Evolutionary conservation across 805 yeast species (phyloP).

Genomic region (Candida coquimbonensis): DNA sequence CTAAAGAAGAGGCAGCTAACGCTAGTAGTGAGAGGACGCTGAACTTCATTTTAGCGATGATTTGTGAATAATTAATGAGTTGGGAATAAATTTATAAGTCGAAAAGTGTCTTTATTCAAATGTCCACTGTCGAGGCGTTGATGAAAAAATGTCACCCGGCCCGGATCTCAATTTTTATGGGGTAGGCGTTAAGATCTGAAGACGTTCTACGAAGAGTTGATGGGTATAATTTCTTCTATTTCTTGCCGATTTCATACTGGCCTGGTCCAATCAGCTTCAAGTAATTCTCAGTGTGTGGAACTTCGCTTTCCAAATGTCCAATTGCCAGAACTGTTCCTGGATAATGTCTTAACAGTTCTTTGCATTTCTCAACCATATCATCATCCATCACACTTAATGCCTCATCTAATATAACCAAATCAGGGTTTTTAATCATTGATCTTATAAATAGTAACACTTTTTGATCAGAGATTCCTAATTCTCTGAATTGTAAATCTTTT

Average conservation of each 20-base stretch:
- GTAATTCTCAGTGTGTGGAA: constrained; percentile 59
- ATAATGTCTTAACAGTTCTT: constrained; percentile 42
- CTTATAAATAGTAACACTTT: constrained; percentile 71
- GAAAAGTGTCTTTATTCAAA: too few species aligned
- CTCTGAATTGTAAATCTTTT: constrained; percentile 39
- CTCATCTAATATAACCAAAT: constrained; percentile 78
- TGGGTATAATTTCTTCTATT: background rate
- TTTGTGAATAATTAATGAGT: background rate
- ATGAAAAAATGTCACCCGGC: too few species aligned
- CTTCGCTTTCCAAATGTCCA: constrained; percentile 75
- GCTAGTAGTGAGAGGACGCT: constrained; percentile 11
- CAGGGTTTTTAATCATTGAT: constrained; percentile 72
- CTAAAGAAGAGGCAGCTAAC: constrained; percentile 7
- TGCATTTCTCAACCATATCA: constrained; percentile 48
- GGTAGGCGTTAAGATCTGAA: too few species aligned
- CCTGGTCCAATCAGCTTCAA: constrained; percentile 30
- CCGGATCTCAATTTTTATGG: too few species aligned
- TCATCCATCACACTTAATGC: constrained; percentile 89
- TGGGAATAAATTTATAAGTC: background rate
- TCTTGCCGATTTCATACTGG: constrained; percentile 25
- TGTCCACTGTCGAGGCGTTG: too few species aligned
- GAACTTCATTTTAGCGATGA: constrained; percentile 13
- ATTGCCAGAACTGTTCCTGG: constrained; percentile 70
- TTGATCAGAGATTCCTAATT: constrained; percentile 63
- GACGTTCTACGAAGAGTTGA: background rate